A percentile compares a stretch with the other conserved stretches of the same genome.
These are phyloP conservation scores for Penicillium sp. DNA, from an alignment of 2,329 filamentous ascomycete species.

Conservation along the genomic window DNA sequence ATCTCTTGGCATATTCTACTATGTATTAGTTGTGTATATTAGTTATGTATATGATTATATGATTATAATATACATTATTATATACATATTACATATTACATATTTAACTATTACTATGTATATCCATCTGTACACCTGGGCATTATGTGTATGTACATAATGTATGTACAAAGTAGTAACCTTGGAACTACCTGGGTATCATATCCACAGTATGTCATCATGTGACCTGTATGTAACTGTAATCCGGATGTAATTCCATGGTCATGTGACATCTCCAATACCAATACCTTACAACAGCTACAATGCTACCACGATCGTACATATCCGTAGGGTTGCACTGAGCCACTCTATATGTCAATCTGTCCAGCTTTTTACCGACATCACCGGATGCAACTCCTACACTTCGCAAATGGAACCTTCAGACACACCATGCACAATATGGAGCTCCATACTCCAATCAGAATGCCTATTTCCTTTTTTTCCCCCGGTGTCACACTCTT, in stretches of 20 bases:
- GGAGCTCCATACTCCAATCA: constrained; percentile 7
- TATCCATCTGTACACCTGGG: too few relatives aligned
- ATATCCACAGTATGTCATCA: neutral
- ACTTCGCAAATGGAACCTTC: constrained; percentile 24
- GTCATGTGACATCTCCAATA: neutral
- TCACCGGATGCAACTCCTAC: constrained; percentile 33
- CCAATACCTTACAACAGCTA: constrained; percentile 16
- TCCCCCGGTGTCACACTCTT: constrained; percentile 2
- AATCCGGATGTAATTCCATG: neutral
- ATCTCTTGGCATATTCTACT: neutral
- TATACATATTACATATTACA: too few relatives aligned
- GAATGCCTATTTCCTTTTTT: neutral
- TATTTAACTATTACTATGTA: too few relatives aligned
- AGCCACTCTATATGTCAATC: neutral
- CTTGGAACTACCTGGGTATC: too few relatives aligned
- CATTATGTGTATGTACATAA: too few relatives aligned
- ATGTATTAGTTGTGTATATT: too few relatives aligned
- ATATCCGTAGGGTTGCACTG: constrained; percentile 24
- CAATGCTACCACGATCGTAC: constrained; percentile 15
- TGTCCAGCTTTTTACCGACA: constrained; percentile 22
- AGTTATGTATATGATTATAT: too few relatives aligned
- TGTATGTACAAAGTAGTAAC: too few relatives aligned
- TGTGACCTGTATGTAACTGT: neutral
- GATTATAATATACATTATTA: too few relatives aligned
- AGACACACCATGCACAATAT: neutral